Evolutionary conservation across 2,329 filamentous ascomycete genomes (phyloP).

Genomic region (Metarhizium guizhouense): DNA sequence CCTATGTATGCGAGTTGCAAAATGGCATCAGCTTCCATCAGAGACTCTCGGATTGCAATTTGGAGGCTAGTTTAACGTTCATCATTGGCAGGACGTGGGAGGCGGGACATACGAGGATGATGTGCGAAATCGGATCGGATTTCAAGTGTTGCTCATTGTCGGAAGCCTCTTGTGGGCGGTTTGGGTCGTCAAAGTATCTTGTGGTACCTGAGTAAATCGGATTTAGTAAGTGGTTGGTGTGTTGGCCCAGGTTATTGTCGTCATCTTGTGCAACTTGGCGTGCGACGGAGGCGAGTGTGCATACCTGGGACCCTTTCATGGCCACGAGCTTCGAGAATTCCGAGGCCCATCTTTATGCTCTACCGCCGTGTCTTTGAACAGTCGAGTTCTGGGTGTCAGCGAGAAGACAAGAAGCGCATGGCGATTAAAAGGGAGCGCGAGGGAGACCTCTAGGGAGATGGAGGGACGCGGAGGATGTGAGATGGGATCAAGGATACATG

Average conservation of each 20-base stretch:
- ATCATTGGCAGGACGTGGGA: not conserved
- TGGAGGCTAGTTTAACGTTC: not conserved
- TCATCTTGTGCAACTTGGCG: not conserved
- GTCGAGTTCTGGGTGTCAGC: not conserved
- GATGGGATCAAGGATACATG: not conserved
- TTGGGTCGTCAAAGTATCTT: constrained; percentile 53
- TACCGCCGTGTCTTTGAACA: not conserved
- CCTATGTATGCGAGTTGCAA: constrained; percentile 22
- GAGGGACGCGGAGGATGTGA: not conserved
- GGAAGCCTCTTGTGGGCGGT: constrained; percentile 33
- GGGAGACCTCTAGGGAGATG: not conserved
- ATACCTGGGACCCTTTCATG: constrained; percentile 67
- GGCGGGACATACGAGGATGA: constrained; percentile 57
- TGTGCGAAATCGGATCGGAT: constrained; percentile 49
- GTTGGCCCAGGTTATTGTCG: not conserved
- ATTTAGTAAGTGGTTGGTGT: not conserved
- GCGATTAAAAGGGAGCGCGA: constrained; percentile 2
- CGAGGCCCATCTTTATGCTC: constrained; percentile 37
- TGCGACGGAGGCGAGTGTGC: constrained; percentile 9
- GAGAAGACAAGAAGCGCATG: not conserved
- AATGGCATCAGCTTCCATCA: not conserved
- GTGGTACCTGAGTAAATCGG: constrained; percentile 41
- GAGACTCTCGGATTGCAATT: not conserved
- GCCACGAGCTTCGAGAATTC: constrained; percentile 60
- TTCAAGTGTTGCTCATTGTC: constrained; percentile 48